Conservation (phyloP, 2,329 filamentous ascomycete genomes). For the Colletotrichum ledebouriae region DNA sequence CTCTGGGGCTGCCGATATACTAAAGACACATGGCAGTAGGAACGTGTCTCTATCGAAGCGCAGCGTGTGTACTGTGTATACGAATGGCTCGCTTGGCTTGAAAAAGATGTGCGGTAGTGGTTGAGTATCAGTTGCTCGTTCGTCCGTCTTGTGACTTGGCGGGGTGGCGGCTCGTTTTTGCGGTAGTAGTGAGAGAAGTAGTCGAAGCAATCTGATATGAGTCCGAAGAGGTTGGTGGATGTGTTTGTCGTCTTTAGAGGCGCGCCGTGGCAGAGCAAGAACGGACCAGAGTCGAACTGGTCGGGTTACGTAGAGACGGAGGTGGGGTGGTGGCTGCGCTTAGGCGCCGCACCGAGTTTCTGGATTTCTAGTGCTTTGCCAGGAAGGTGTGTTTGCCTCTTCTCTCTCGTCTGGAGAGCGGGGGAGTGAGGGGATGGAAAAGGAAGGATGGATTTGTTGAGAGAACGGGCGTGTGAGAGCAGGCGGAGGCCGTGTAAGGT, state of each 20-base stretch:
- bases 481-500: constrained; percentile 17
- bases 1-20: constrained; percentile 39
- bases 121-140: constrained; percentile 28
- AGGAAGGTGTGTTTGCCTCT: constrained; percentile 28
- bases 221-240: constrained; percentile 38
- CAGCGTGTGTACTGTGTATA: constrained; percentile 17
- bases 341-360: constrained; percentile 40
- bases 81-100: constrained; percentile 19
- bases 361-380: constrained; percentile 37
- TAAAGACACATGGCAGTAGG: constrained; percentile 35
- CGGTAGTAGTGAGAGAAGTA: constrained; percentile 26
- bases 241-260: constrained; percentile 38
- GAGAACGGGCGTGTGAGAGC: constrained; percentile 22
- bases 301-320: constrained; percentile 33
- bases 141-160: constrained; percentile 40
- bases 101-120: constrained; percentile 24
- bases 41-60: constrained; percentile 29
- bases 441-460: constrained; percentile 25
- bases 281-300: constrained; percentile 30
- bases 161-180: constrained; percentile 36
- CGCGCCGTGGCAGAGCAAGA: constrained; percentile 39
- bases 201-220: constrained; percentile 21
- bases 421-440: constrained; percentile 21
- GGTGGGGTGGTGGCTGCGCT: constrained; percentile 42
- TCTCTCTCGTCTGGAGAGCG: constrained; percentile 29